Evolutionary conservation across 371 early-diverging fungal species (phyloP), one percentile per base, ranked within the genome.

Genomic region (Saksenaea vasiformis): DNA sequence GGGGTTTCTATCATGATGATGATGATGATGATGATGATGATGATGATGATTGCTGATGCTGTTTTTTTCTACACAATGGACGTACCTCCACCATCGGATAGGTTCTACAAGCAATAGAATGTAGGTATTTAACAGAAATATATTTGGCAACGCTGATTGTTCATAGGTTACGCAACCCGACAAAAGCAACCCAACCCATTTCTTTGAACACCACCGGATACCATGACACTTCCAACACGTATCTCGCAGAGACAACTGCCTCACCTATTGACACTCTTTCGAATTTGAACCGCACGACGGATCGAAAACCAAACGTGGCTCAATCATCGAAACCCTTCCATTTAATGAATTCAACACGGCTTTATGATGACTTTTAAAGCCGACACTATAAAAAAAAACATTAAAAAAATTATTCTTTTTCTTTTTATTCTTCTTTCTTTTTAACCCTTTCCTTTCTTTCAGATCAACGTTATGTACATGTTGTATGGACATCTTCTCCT

Each of bases 91-190:
- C 58, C 61, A 67, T 44, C 65, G 41, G 26, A 51, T 60, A 71
- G 62, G 66, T 66, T 53, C 69, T 55, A 55, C 68, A n/a, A 74
- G 67, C 51, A 68, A 56, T 66, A 63, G 74, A 71, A 66, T 76
- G 76, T 76, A 73, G 66, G 64, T 68, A 28, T 11, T 22, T 7
- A 47, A 56, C 10, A 19, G 26, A 44, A 28, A 56, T 31, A 14
- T 8, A 47, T 24, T n/a, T 44, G 51, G 19, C 17, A 35, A 24
- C 15, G 26, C 53, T 24, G 53, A 15, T 44, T 51, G 15, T 27
- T 56, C 35, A 39, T 69, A 76, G 76, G 66, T 65, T 76, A 61
- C 76, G 76, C 64, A 73, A 69, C 59, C 76, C 66, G 66, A 68
- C 76, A 31, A 76, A 73, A 58, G 63, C 69, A 44, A 55, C 43